Conservation (phyloP, 306 rosid genomes). For the Abrus pulchellus region DNA sequence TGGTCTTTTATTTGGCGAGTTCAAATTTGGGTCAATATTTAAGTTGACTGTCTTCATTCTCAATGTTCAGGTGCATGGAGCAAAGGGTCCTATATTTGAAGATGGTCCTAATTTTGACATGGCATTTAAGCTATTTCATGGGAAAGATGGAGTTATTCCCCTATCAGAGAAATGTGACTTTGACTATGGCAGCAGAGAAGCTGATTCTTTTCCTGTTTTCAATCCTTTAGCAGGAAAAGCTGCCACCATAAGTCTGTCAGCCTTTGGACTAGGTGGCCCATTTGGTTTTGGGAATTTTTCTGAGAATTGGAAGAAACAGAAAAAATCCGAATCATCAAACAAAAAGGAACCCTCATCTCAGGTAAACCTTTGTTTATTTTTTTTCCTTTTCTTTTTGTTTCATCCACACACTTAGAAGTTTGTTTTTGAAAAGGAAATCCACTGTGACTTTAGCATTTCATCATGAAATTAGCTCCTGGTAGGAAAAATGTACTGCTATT, state of each 20-base stretch:
- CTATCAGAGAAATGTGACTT: slow-evolving; percentile 61
- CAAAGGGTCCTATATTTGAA: slow-evolving; percentile 85
- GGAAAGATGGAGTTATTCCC: slow-evolving; percentile 84
- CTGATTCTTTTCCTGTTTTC: slow-evolving; percentile 62
- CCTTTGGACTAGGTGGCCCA: slow-evolving; percentile 76
- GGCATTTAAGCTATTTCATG: slow-evolving; percentile 85
- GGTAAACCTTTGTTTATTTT: slow-evolving; percentile 52
- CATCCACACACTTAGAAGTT: background rate
- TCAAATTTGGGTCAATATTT: slow-evolving; percentile 5
- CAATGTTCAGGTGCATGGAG: slow-evolving; percentile 54
- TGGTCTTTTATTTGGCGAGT: background rate
- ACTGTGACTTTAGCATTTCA: slow-evolving; percentile 18
- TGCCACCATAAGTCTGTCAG: slow-evolving; percentile 80
- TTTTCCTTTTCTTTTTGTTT: background rate
- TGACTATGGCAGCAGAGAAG: slow-evolving; percentile 44
- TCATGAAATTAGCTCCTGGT: background rate
- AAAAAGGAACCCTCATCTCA: slow-evolving; percentile 62
- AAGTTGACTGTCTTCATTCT: slow-evolving; percentile 26
- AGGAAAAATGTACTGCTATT: slow-evolving; percentile 31
- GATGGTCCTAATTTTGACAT: slow-evolving; percentile 79
- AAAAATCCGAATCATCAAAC: slow-evolving; percentile 61
- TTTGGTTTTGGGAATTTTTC: slow-evolving; percentile 74
- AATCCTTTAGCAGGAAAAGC: slow-evolving; percentile 79
- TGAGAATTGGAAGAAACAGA: slow-evolving; percentile 77
- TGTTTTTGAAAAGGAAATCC: slow-evolving; percentile 1